Conservation (phyloP, 2,329 filamentous ascomycete species). For the Knoxdaviesia capensis region DNA sequence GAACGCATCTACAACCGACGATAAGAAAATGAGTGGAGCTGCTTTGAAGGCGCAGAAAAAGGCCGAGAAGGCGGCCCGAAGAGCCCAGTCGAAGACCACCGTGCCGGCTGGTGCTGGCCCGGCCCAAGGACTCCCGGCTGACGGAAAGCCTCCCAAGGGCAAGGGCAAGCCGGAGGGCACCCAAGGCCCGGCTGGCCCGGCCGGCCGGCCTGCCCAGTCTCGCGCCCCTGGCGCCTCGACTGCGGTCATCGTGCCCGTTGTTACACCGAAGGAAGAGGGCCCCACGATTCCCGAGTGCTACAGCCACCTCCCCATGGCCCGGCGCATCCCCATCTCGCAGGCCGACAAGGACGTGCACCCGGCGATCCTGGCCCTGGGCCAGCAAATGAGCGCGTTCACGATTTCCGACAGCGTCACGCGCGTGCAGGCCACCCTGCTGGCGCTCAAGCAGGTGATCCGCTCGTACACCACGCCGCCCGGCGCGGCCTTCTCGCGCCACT, state of each 20-base stretch:
- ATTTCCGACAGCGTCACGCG: conserved; percentile 80
- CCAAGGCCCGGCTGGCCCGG: conserved; percentile 10
- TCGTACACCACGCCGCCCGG: conserved; percentile 79
- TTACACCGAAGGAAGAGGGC: conserved; percentile 28
- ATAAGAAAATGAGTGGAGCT: conserved; percentile 46
- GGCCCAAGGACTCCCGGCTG: conserved; percentile 14
- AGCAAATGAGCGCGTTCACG: conserved; percentile 77
- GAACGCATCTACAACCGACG: conserved; percentile 7
- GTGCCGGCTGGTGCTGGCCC: conserved; percentile 22
- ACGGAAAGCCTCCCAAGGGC: conserved; percentile 23
- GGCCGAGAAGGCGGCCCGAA: conserved; percentile 74
- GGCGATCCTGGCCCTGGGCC: conserved; percentile 61
- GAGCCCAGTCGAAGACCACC: conserved; percentile 48
- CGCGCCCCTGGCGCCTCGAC: conserved; percentile 11
- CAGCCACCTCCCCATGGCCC: conserved; percentile 59
- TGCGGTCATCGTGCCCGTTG: conserved; percentile 9
- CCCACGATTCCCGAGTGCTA: conserved; percentile 52
- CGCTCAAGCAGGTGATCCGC: conserved; percentile 81
- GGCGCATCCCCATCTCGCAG: conserved; percentile 30
- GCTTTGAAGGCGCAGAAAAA: conserved; percentile 79
- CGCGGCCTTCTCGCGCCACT: conserved; percentile 71
- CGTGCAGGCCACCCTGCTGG: conserved; percentile 69
- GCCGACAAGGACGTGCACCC: conserved; percentile 69
- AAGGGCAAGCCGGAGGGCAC: conserved; percentile 3
- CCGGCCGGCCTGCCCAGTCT: conserved; percentile 16